These are phyloP conservation scores for Phaseolus lunatus DNA, from an alignment of 306 rosid species.

Conservation along the genomic window DNA sequence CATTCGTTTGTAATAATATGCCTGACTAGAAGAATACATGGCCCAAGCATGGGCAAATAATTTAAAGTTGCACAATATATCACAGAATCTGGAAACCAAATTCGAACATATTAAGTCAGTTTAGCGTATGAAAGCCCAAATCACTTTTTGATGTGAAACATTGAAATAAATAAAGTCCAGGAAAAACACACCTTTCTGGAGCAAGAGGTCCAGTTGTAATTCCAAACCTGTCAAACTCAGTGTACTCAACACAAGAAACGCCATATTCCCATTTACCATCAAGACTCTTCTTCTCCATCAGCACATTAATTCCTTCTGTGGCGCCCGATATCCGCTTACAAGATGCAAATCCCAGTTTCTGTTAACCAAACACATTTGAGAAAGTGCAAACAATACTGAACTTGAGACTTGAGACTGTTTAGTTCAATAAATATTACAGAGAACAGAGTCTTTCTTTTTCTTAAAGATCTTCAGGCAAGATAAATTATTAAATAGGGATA, in stretches of 20 bases:
- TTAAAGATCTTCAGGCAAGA: slow-evolving; percentile 17
- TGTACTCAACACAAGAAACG: slow-evolving; percentile 89
- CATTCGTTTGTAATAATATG: neutral
- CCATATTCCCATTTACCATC: slow-evolving; percentile 93
- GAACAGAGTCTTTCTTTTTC: slow-evolving; percentile 10
- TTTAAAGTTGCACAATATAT: slow-evolving; percentile 30
- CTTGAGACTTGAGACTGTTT: slow-evolving; percentile 31
- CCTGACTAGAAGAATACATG: slow-evolving; percentile 13
- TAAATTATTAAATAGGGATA: slow-evolving; percentile 22
- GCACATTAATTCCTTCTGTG: slow-evolving; percentile 94
- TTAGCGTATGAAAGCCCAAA: slow-evolving; percentile 32
- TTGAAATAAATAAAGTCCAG: slow-evolving; percentile 28
- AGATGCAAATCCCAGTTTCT: slow-evolving; percentile 97
- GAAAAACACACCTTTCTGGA: slow-evolving; percentile 59
- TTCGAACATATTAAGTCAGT: slow-evolving; percentile 7
- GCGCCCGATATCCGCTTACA: slow-evolving; percentile 83
- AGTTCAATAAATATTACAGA: slow-evolving; percentile 10
- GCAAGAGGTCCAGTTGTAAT: slow-evolving; percentile 62
- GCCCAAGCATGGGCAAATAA: slow-evolving; percentile 33
- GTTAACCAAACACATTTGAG: slow-evolving; percentile 42
- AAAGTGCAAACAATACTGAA: neutral
- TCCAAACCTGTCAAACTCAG: slow-evolving; percentile 90
- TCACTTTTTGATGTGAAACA: slow-evolving; percentile 42
- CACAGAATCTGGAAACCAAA: slow-evolving; percentile 14
- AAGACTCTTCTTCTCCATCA: slow-evolving; percentile 75